Evolutionary conservation across 139 green algal species (phyloP).

Genomic region (Pleodorina starrii): DNA sequence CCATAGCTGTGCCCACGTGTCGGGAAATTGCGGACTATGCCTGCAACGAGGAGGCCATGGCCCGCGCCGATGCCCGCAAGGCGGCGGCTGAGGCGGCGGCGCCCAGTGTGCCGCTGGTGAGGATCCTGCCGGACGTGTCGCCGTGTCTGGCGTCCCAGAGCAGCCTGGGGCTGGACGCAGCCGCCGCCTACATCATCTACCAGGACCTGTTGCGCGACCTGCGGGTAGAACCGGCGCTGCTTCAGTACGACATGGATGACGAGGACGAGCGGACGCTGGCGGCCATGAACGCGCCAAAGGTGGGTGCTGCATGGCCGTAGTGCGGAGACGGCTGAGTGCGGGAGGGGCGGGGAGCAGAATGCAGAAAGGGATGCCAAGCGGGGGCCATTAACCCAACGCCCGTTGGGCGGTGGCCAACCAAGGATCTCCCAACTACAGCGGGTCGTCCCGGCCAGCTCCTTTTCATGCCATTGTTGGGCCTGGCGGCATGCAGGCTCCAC

Average conservation of each 20-base stretch:
- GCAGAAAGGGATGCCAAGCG: no score
- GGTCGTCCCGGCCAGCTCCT: no score
- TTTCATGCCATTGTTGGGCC: no score
- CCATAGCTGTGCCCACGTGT: constrained; percentile 41
- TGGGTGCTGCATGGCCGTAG: no score
- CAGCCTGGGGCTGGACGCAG: constrained; percentile 32
- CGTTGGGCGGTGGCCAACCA: no score
- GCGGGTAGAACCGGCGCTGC: constrained; percentile 36
- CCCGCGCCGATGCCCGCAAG: neutral
- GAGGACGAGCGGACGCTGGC: constrained; percentile 52
- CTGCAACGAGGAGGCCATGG: constrained; percentile 45
- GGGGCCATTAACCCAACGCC: no score
- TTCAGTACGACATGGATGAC: constrained; percentile 63
- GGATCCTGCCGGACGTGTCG: neutral
- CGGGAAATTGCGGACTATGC: constrained; percentile 34
- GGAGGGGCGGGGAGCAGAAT: no score
- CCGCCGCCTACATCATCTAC: constrained; percentile 54
- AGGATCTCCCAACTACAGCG: no score
- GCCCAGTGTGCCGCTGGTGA: neutral
- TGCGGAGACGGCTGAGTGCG: no score
- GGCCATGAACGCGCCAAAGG: constrained; percentile 13
- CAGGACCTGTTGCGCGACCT: constrained; percentile 40
- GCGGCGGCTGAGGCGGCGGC: neutral
- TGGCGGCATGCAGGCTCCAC: neutral
- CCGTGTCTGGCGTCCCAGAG: neutral